Evolutionary conservation across 2,329 filamentous ascomycete genomes (phyloP).

Genomic region (Aspergillus brunneoviolaceus): DNA sequence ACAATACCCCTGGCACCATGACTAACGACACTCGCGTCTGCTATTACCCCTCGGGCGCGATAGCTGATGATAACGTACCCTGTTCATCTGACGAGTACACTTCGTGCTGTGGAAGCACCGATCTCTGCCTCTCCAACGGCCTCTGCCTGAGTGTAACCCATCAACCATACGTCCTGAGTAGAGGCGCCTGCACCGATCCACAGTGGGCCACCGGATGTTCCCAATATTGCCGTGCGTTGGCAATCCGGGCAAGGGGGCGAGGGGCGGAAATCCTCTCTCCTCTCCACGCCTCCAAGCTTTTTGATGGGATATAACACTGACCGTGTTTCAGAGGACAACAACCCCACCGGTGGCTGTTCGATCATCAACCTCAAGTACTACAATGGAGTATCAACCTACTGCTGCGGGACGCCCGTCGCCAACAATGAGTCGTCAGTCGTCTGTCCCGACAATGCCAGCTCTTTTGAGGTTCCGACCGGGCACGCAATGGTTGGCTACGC

Average conservation of each 20-base stretch:
- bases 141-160: conserved; percentile 27
- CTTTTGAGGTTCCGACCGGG: conserved; percentile 26
- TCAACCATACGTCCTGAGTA: conserved; percentile 27
- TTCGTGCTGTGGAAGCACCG: conserved; percentile 25
- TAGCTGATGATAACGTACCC: conserved; percentile 22
- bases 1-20: no score
- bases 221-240: conserved; percentile 20
- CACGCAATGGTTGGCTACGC: conserved; percentile 22
- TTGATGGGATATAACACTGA: neutral
- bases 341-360: conserved; percentile 17
- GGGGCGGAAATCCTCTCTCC: no score
- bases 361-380: conserved; percentile 22
- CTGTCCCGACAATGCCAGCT: conserved; percentile 22
- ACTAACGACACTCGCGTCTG: conserved; percentile 13
- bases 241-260: no score
- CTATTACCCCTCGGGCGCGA: conserved; percentile 28
- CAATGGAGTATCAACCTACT: conserved; percentile 20
- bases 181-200: conserved; percentile 30
- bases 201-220: conserved; percentile 20
- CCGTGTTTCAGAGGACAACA: conserved; percentile 12
- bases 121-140: conserved; percentile 31
- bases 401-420: conserved; percentile 25
- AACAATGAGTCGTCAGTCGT: conserved; percentile 4
- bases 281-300: no score
- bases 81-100: conserved; percentile 27